Evolutionary conservation across 2,329 filamentous ascomycete genomes (phyloP).

Genomic region (Aureobasidium lini): DNA sequence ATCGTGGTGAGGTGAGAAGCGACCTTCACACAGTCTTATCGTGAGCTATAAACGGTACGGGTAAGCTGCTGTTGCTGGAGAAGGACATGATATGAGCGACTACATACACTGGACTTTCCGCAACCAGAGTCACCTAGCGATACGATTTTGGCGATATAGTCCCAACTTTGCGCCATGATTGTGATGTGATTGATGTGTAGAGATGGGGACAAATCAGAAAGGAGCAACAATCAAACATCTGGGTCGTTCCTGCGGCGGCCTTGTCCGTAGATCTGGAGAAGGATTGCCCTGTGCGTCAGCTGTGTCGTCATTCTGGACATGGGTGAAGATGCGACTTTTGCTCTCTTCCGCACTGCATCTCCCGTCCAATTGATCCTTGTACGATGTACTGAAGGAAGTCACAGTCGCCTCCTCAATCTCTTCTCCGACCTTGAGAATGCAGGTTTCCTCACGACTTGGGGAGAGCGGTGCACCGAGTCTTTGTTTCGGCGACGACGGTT

Average conservation of each 20-base stretch:
- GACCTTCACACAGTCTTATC: slow-evolving; percentile 91
- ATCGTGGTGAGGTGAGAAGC: slow-evolving; percentile 90
- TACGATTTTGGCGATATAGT: slow-evolving; percentile 98
- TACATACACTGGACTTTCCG: slow-evolving; percentile 71
- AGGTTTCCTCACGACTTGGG: neutral
- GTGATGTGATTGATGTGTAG: neutral
- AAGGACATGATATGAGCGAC: neutral
- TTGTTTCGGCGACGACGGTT: neutral
- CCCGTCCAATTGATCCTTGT: neutral
- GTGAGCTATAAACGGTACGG: slow-evolving; percentile 52
- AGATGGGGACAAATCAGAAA: neutral
- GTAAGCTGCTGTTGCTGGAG: slow-evolving; percentile 18
- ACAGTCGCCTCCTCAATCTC: neutral
- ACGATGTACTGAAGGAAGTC: neutral
- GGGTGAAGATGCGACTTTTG: neutral
- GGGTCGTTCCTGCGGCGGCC: slow-evolving; percentile 4
- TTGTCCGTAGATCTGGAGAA: slow-evolving; percentile 6
- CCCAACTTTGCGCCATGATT: slow-evolving; percentile 64
- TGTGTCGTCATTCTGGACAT: neutral
- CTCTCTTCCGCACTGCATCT: neutral
- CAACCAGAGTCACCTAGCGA: slow-evolving; percentile 95
- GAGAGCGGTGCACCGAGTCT: neutral
- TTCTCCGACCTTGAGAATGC: no score
- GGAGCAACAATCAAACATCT: neutral
- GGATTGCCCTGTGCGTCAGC: neutral